Evolutionary conservation across 129 eudicot species (phyloP), one percentile per base, ranked within the genome.

Genomic region (Silybum marianum): DNA sequence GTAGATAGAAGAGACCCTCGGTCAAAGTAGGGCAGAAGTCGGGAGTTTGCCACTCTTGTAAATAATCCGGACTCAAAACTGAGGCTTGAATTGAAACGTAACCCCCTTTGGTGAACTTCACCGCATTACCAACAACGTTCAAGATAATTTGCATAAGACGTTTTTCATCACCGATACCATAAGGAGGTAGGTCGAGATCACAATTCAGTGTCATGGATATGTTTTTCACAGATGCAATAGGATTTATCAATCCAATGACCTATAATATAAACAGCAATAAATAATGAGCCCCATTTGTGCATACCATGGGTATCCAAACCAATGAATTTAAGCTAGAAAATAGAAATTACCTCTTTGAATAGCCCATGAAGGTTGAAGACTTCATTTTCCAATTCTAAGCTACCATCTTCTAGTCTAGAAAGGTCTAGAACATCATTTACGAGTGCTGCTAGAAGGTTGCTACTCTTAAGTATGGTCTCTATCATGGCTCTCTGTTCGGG

Each of bases 341-440:
- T 77, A 90, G 42, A 84, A 51, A 2, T 74, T 77, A 90, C 94
- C 89, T 90, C 86, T 82, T 65, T 85, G 73, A 90, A 80, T 4
- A 86, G 38, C 11, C 79, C 90, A 71, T 84, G 90, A 78, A 90
- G 89, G 72, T 88, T 83, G 51, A 90, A 86, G n/a, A 78, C 34
- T 36, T 80, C 74, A 75, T 71, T 65, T 54, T 86, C 88, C 19
- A 90, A 75, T 76, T 84, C 83, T 28, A 90, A 89, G 84, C 89
- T 88, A 22, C 95, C 95, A 78, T 90, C 95, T 78, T 90, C 90
- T 3, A 90, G 82, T 80, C 86, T 88, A 40, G 95, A 90, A 48
- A 90, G 95, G 84, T 88, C 92, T n/a, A 86, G 86, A 72, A 86
- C 95, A 68, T 88, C 90, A 78, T 90, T 86, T 39, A 88, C 88